Evolutionary conservation across 2,329 filamentous ascomycete species (phyloP), one percentile per base, ranked within the genome.

Genomic region (Cladosporium sp.): DNA sequence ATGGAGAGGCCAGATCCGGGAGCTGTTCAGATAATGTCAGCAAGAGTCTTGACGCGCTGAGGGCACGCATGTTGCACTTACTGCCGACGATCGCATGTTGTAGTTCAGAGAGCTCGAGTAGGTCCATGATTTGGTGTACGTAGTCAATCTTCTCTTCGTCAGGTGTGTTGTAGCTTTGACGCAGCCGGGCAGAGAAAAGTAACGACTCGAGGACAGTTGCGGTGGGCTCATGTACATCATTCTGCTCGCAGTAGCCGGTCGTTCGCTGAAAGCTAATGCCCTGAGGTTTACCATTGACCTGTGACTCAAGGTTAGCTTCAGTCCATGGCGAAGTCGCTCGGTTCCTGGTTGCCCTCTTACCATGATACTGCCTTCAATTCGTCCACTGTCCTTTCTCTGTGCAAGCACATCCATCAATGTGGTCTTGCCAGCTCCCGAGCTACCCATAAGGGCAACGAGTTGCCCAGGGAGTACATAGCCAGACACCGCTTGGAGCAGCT

Each of bases 401-500:
- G 74, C 72, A 5, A 70, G 56, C 8, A 64, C 61, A 53, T 70
- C 65, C 15, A 70, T 59, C 1, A 70, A 55, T 6, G 68, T 70
- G 1, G 68, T 70, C 53, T 70, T 70, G 16, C 68, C 68, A 22
- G 70, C 70, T 33, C 86, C 86, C 3, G 85, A 89, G 6, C 84
- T 83, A 32, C 88, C 88, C 85, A 93, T 90, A 1, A 93, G 72
- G 2, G 87, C 86, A 2, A 86, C 91, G 11, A 92, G 75, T 58
- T 85, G 80, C 27, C 88, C 87, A 1, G 87, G 87, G 54, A 84
- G 82, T 41, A 90, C 86, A 58, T 84, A 92, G 2, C 84, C 90
- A 57, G 80, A 76, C 4, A 86, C 78, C 50, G 83, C 73, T 52
- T 81, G 73, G 11, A 86, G 67, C 4, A 85, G 65, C 5, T 63